phyloP scores from a whole-genome alignment of 371 early-diverging fungal species.

The Rhizopus sp. region DNA sequence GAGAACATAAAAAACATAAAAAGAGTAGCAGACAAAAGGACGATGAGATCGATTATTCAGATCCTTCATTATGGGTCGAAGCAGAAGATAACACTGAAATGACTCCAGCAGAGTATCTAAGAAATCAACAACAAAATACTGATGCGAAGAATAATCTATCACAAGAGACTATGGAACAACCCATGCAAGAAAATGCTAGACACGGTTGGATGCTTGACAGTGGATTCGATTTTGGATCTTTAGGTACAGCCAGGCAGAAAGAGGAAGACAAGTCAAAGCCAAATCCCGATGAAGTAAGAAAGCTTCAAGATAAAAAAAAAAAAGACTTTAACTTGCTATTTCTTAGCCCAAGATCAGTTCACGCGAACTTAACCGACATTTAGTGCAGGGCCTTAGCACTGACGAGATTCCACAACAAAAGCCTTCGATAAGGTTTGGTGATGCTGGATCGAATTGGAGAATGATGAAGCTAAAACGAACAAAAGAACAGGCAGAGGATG shows the following conservation, averaged over 20 bases:
- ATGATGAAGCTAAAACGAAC: conserved; percentile 80
- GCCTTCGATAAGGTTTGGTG: conserved; percentile 56
- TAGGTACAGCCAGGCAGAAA: conserved; percentile 33
- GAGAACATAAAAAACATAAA: conserved; percentile 42
- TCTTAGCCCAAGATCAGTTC: conserved; percentile 50
- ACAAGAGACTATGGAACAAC: background rate
- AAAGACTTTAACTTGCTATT: background rate
- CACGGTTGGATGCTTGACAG: conserved; percentile 55
- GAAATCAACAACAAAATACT: conserved; percentile 13
- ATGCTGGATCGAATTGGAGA: conserved; percentile 79
- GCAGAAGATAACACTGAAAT: conserved; percentile 7
- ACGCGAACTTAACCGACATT: conserved; percentile 54
- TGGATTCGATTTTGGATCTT: conserved; percentile 42
- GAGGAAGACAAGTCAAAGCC: conserved; percentile 35
- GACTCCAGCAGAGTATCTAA: conserved; percentile 22
- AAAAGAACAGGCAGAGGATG: conserved; percentile 72
- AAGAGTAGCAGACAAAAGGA: conserved; percentile 23
- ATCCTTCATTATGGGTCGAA: conserved; percentile 54
- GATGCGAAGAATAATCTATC: conserved; percentile 3
- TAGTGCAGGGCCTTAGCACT: conserved; percentile 45
- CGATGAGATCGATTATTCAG: conserved; percentile 45
- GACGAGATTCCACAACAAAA: conserved; percentile 50
- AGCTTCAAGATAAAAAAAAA: background rate
- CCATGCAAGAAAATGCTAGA: conserved; percentile 25
- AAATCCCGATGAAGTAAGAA: conserved; percentile 42